phyloP scores from a whole-genome alignment of 345 rosid genomes.

The Syzygium aqueum region DNA sequence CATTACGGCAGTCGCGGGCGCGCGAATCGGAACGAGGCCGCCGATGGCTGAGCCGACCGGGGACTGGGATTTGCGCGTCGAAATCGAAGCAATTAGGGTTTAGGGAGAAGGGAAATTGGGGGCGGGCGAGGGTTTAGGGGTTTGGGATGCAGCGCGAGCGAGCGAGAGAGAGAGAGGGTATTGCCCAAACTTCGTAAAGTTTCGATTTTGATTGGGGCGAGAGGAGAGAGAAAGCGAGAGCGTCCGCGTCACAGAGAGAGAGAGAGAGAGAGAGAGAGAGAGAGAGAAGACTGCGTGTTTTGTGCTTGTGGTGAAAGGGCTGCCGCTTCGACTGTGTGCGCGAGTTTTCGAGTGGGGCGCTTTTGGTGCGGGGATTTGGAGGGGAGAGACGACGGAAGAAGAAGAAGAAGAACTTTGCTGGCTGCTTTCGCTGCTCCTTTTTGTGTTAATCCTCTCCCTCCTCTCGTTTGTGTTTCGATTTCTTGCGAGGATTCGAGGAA shows the following conservation, averaged over 20 bases:
- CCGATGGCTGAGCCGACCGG: not conserved
- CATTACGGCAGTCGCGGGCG: constrained; percentile 3
- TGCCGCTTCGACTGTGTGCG: not conserved
- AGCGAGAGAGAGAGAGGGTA: not conserved
- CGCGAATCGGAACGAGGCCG: not conserved
- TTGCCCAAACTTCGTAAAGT: not conserved
- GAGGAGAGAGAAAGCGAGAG: not conserved
- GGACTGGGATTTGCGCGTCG: not conserved
- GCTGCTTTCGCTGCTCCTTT: not conserved
- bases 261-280: not conserved
- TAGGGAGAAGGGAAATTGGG: not conserved
- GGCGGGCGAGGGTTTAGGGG: not conserved
- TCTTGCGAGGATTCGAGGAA: not conserved
- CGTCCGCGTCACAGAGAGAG: not conserved
- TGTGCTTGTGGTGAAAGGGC: not conserved
- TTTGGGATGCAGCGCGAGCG: not conserved
- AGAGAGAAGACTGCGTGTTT: not conserved
- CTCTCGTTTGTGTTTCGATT: not conserved
- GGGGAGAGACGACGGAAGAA: not conserved
- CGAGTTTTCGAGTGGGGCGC: not conserved
- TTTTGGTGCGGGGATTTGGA: not conserved
- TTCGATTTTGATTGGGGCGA: not conserved
- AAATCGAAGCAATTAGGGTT: not conserved
- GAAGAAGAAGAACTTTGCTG: not conserved
- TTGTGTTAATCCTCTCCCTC: not conserved